Evolutionary conservation across 2,329 filamentous ascomycete species (phyloP), one percentile per base, ranked within the genome.

Genomic region (Penicillium sp.): DNA sequence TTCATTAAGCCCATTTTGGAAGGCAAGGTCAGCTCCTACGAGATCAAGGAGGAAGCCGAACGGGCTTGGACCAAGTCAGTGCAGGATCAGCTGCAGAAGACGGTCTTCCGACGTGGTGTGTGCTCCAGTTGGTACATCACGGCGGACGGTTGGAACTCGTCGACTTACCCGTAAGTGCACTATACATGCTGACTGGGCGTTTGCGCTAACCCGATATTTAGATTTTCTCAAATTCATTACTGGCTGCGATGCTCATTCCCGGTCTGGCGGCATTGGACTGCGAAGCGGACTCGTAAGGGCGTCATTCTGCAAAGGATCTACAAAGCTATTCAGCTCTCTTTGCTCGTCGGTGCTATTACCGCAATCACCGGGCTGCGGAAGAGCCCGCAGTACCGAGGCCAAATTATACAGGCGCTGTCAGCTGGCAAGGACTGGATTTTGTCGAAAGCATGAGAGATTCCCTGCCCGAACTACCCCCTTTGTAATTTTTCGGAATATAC

Each of bases 1-100:
- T 76, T 87, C 56, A 79, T 87, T 57, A 77, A 76, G 59, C 78
- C 80, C 2, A 72, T 85, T 16, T 53, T 82, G 11, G 64, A 70
- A 3, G 77, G 77, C 1, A 71, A 78, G 18, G 72, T 74, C 14
- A 67, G 62, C 14, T 70, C 70, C 1, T 74, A 74, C 36, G 79
- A 81, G 50, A 67, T 82, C 28, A 81, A 74, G 57, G 71, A 75
- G 55, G 67, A 74, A 30, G 77, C 76, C 1, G 77, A 81, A 59
- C 61, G 70, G 14, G 64, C 67, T 38, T 82, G 76, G 70, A 75
- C 78, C 5, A 56, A 61, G 3, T 74, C 79, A 44, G 68, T 82
- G 4, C 79, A 82, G 57, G 60, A 67, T 45, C 65, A 66, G 14
- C 58, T 81, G 48, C 76, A 75, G 55, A 68, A 72, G 16, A 75